A percentile compares a stretch with the other conserved stretches of the same genome.
Conservation (phyloP, 176 grass and related monocot species). For the bread wheat (Triticum aestivum) region IWGSC_CS_RefSeq_v2.1 NC_057805.1:53729585-53730084, state of each 20-base stretch:
- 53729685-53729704: slow-evolving; percentile 54
- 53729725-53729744: slow-evolving; percentile 84
- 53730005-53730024: background rate
- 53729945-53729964: background rate
- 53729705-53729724: slow-evolving; percentile 95
- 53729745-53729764: slow-evolving; percentile 95
- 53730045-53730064: background rate
- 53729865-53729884: slow-evolving; percentile 64
- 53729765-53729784: slow-evolving; percentile 93
- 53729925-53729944: background rate
- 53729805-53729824: slow-evolving; percentile 77
- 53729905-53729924: background rate
- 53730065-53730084: background rate
- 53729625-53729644: background rate
- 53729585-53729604: slow-evolving; percentile 83
- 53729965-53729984: background rate
- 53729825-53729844: slow-evolving; percentile 51
- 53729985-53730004: background rate
- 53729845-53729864: slow-evolving; percentile 70
- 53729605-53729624: background rate
- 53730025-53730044: background rate
- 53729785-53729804: slow-evolving; percentile 70
- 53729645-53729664: background rate
- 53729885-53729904: background rate
- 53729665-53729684: slow-evolving; percentile 19